Evolutionary conservation across 208 protist genomes (phyloP), one percentile per base, ranked within the genome.

Genomic region (Crithidia bombi): DNA sequence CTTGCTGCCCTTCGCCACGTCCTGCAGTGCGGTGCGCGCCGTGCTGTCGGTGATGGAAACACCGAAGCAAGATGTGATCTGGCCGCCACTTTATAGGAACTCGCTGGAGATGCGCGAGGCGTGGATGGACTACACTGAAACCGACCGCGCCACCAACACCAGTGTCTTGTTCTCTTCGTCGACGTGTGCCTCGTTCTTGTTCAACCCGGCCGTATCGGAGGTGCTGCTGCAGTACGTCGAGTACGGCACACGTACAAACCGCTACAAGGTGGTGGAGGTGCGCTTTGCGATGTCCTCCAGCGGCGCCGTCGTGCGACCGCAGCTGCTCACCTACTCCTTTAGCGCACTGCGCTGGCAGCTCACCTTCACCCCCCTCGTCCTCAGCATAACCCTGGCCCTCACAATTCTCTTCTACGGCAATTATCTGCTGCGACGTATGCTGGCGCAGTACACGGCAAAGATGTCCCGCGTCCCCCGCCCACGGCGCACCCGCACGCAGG

Each of bases 1-100:
- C 46, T 49, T 70, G 12, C 49, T 82, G 25, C 81, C 81, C 21
- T 77, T 86, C 43, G 41, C 72, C 56, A 49, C 68, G 21, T 77
- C 81, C 21, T 86, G 75, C 65, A 25, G 23, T 21, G 66, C 21
- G 28, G 66, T 76, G 30, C 46, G 43, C 46, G 33, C 41, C 5
- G 47, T 65, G 38, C 57, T 85, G 32, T 25, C 19, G 17, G 9
- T 54, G 35, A 75, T 85, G 55, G 61, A 64, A 51, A 85, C 79
- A 9, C 44, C 55, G 10, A 81, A 75, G 62, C 39, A 75, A 49
- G 12, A 38, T 41, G 64, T 79, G 7, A 41, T 65, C 10, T 83
- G 73, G 78, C 59, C 65, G 54, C 59, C 57, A 21, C 19, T 46
- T 5, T 69, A 73, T 39, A 65, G 52, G 26, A 44, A 12, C 3